A percentile compares a stretch with the other conserved stretches of the same genome.
These are phyloP conservation scores for Uronychia binucleata DNA, from an alignment of 73 alveolate species.

Conservation along the genomic window DNA sequence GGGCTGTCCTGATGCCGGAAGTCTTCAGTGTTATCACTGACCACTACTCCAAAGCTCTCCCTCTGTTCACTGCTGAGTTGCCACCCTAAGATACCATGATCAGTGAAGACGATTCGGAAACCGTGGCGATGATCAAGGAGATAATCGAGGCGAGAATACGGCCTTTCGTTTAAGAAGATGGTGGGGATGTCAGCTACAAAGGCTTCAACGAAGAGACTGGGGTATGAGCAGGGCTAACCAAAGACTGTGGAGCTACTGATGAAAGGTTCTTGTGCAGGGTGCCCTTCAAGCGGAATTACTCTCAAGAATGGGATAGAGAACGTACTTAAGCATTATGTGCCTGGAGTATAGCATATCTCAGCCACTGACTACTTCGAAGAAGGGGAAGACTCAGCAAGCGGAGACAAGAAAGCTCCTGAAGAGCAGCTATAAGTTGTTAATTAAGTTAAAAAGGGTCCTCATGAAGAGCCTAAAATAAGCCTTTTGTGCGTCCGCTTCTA, in stretches of 20 bases:
- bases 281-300: conserved; percentile 86
- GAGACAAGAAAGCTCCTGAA: background rate
- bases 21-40: conserved; percentile 73
- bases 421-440: background rate
- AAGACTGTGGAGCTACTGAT: conserved; percentile 59
- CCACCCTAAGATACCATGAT: conserved; percentile 71
- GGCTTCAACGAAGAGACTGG: conserved; percentile 85
- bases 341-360: conserved; percentile 75
- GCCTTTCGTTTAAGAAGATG: conserved; percentile 89
- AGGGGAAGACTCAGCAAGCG: conserved; percentile 5
- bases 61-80: conserved; percentile 70
- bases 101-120: conserved; percentile 75
- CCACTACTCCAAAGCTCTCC: conserved; percentile 62
- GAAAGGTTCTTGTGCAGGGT: conserved; percentile 94
- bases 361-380: conserved; percentile 72
- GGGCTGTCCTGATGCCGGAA: conserved; percentile 82
- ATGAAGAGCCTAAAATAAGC: background rate
- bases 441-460: background rate
- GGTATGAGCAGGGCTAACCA: background rate
- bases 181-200: conserved; percentile 85
- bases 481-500: too few species aligned
- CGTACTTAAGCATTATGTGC: conserved; percentile 84
- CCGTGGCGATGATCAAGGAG: conserved; percentile 85
- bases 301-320: conserved; percentile 86
- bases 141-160: conserved; percentile 80